Evolutionary conservation across 2,329 filamentous ascomycete species (phyloP).

Genomic region (Colletotrichum sojae): DNA sequence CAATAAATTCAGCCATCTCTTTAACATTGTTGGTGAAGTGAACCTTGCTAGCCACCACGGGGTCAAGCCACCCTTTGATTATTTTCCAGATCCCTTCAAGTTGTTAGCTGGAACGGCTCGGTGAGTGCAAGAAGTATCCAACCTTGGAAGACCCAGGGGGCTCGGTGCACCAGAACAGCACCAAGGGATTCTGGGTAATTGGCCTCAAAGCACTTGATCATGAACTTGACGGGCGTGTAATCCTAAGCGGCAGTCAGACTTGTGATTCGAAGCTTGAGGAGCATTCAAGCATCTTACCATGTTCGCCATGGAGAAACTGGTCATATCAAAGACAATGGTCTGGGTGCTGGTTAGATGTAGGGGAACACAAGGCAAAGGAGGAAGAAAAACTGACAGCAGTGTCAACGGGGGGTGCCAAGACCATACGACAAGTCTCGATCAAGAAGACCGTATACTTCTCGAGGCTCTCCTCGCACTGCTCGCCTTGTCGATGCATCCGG

Average conservation of each 20-base stretch:
- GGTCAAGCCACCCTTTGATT: constrained; percentile 95
- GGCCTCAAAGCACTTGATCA: constrained; percentile 99
- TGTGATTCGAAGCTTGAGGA: background rate
- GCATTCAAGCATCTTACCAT: constrained; percentile 72
- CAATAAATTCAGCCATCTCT: constrained; percentile 85
- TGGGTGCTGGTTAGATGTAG: constrained; percentile 52
- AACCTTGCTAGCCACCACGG: constrained; percentile 93
- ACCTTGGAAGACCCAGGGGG: constrained; percentile 97
- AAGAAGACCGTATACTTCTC: constrained; percentile 94
- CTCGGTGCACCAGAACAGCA: constrained; percentile 92
- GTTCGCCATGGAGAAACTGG: constrained; percentile 91
- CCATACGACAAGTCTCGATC: constrained; percentile 93
- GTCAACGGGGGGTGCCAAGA: constrained; percentile 84
- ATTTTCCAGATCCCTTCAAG: constrained; percentile 91
- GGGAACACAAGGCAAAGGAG: no score
- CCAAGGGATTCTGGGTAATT: constrained; percentile 97
- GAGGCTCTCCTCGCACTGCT: constrained; percentile 85
- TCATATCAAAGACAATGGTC: constrained; percentile 98
- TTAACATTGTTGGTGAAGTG: constrained; percentile 89
- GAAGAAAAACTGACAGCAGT: constrained; percentile 81
- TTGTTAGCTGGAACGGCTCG: constrained; percentile 7
- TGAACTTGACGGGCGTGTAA: constrained; percentile 96
- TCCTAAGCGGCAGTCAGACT: constrained; percentile 67
- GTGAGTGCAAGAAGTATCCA: constrained; percentile 49
- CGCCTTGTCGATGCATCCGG: constrained; percentile 83